phyloP scores from a whole-genome alignment of 495 filamentous ascomycete genomes.

The Geopyxis carbonaria region DNA sequence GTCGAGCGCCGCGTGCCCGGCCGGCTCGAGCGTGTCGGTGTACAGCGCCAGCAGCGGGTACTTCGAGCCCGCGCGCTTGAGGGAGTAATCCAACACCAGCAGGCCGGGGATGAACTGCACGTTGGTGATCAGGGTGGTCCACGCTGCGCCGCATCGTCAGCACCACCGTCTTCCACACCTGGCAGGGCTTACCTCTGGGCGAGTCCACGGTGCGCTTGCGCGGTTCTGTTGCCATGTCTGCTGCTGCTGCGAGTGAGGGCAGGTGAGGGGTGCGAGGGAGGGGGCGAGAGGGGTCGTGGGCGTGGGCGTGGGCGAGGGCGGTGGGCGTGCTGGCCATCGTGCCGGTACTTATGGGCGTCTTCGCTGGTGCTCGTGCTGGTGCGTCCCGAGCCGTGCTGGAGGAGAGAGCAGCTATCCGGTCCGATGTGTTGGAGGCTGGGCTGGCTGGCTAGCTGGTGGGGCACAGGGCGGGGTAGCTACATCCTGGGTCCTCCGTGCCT shows the following conservation, averaged over 20 bases:
- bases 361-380: too few relatives aligned
- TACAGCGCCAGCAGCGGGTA: constrained; percentile 66
- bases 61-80: constrained; percentile 38
- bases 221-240: constrained; percentile 9
- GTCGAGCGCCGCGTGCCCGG: constrained; percentile 46
- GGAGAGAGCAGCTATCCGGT: too few relatives aligned
- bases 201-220: constrained; percentile 12
- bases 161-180: too few relatives aligned
- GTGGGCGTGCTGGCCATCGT: too few relatives aligned
- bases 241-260: not conserved
- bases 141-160: constrained; percentile 38
- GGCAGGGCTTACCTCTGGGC: constrained; percentile 12
- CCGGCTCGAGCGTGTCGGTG: constrained; percentile 47
- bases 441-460: too few relatives aligned
- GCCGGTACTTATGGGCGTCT: too few relatives aligned
- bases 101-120: constrained; percentile 55
- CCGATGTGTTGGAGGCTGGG: too few relatives aligned
- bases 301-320: too few relatives aligned
- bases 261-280: not conserved
- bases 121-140: constrained; percentile 68
- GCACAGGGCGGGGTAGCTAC: too few relatives aligned
- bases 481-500: too few relatives aligned
- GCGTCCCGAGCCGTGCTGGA: too few relatives aligned
- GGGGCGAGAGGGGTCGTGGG: not conserved
- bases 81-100: constrained; percentile 51